A percentile compares a stretch with the other conserved stretches of the same genome.
Evolutionary conservation across 495 filamentous ascomycete genomes (phyloP).

Genomic region (Lepraria neglecta): DNA sequence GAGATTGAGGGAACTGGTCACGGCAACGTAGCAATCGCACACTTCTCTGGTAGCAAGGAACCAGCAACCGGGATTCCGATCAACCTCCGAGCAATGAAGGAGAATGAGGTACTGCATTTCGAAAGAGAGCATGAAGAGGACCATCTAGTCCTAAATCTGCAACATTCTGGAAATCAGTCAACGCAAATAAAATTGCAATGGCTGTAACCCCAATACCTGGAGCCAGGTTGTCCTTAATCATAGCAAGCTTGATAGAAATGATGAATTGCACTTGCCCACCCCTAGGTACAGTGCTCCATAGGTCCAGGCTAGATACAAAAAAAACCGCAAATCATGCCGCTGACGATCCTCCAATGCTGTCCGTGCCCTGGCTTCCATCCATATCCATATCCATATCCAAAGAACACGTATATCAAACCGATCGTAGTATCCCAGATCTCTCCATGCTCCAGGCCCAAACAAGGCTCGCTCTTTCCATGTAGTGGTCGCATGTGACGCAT

Average conservation of each 20-base stretch:
- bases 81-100: not conserved
- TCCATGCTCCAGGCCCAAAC: conserved; percentile 5
- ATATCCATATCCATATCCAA: too few species aligned
- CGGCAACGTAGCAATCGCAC: conserved; percentile 7
- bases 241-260: too few species aligned
- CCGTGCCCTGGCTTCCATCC: too few species aligned
- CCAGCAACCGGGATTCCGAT: not conserved
- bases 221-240: too few species aligned
- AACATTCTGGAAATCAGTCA: not conserved
- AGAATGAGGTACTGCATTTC: not conserved
- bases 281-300: not conserved
- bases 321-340: not conserved
- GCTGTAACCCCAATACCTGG: not conserved
- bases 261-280: too few species aligned
- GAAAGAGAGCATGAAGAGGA: not conserved
- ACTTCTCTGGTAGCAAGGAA: not conserved
- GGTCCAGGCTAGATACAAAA: conserved; percentile 1
- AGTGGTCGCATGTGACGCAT: too few species aligned
- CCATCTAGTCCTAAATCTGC: not conserved
- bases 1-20: not conserved
- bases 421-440: not conserved
- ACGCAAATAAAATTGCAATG: not conserved
- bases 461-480: not conserved
- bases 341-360: too few species aligned
- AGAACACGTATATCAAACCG: not conserved